Conservation (phyloP, 805 yeast species). For the Metschnikowia koreensis region DNA sequence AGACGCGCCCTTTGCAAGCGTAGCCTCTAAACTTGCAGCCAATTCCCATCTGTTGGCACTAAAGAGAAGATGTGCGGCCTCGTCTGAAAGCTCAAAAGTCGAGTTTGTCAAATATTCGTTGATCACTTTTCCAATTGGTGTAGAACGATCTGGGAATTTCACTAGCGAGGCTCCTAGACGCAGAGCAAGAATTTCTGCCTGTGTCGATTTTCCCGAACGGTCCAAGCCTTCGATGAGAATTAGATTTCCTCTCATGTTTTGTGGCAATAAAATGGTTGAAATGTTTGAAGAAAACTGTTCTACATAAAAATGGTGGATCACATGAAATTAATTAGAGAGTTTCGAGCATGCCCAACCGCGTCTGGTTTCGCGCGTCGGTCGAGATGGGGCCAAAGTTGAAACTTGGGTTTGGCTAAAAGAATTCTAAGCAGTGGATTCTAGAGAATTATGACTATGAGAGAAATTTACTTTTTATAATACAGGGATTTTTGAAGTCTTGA, state of each 20-base stretch:
- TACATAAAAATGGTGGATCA: no score
- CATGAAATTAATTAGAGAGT: no score
- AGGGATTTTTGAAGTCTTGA: no score
- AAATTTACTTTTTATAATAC: background rate
- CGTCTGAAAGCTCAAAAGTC: conserved; percentile 56
- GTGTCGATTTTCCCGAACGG: conserved; percentile 92
- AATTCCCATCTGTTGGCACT: conserved; percentile 96
- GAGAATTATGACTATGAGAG: no score
- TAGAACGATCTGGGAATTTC: conserved; percentile 87
- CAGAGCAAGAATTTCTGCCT: conserved; percentile 41
- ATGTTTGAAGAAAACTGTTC: background rate
- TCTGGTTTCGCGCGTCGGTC: no score
- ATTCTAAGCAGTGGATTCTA: no score
- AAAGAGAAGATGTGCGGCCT: conserved; percentile 82
- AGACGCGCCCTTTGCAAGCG: conserved; percentile 51
- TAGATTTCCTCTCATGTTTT: conserved; percentile 58
- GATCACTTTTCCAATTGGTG: conserved; percentile 77
- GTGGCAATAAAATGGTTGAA: background rate
- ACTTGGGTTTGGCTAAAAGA: no score
- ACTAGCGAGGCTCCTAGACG: conserved; percentile 39
- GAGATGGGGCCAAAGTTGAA: no score
- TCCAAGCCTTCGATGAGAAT: conserved; percentile 91
- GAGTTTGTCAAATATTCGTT: conserved; percentile 63
- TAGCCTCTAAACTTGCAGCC: conserved; percentile 42
- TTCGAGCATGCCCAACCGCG: no score